phyloP scores from a whole-genome alignment of 2,329 filamentous ascomycete species.

The Aureobasidium sp. region DNA sequence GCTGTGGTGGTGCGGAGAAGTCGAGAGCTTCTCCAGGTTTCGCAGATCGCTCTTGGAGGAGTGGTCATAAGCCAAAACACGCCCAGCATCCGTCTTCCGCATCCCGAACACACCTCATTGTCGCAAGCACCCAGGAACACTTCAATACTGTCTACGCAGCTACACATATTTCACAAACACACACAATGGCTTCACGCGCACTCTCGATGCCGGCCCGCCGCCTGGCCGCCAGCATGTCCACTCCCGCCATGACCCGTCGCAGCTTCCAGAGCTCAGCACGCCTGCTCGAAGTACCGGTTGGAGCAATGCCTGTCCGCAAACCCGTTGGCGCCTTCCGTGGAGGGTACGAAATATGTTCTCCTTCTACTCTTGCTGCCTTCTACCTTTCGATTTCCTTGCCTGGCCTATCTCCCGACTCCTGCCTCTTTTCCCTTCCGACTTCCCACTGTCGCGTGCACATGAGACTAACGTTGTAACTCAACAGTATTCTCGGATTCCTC shows the following conservation, averaged over 20 bases:
- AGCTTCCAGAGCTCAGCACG: slow-evolving; percentile 32
- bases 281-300: slow-evolving; percentile 12
- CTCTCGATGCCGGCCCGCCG: neutral
- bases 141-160: neutral
- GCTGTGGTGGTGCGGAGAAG: neutral
- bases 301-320: slow-evolving; percentile 48
- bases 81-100: too few relatives aligned
- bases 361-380: too few relatives aligned
- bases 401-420: too few relatives aligned
- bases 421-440: too few relatives aligned
- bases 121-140: neutral
- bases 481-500: slow-evolving; percentile 84
- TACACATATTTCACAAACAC: neutral
- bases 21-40: neutral
- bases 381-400: too few relatives aligned
- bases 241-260: slow-evolving; percentile 17
- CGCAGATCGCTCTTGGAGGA: neutral
- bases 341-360: slow-evolving; percentile 46
- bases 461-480: neutral
- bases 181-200: slow-evolving; percentile 5
- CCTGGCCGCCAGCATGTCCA: neutral
- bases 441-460: neutral
- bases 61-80: neutral
- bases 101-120: neutral
- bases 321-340: slow-evolving; percentile 64